Evolutionary conservation across 2,329 filamentous ascomycete species (phyloP).

Genomic region (Trematosphaeria pertusa): DNA sequence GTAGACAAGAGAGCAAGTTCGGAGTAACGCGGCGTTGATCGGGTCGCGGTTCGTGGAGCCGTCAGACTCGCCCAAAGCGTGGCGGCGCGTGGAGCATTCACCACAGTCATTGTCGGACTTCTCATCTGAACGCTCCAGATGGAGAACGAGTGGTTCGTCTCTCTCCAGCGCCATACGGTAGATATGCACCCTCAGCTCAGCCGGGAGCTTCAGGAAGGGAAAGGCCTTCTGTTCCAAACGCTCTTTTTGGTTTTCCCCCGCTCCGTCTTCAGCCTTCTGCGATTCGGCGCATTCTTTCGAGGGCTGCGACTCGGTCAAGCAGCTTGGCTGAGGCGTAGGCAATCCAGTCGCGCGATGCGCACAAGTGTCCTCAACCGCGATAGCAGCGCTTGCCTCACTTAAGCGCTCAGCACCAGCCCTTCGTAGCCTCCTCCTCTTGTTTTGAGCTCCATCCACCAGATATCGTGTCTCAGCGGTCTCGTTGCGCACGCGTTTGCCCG

Average conservation of each 20-base stretch:
- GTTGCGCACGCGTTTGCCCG: neutral
- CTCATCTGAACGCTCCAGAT: conserved; percentile 23
- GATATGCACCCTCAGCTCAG: conserved; percentile 55
- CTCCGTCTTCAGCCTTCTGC: neutral
- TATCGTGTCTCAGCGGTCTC: neutral
- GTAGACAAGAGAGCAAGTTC: conserved; percentile 48
- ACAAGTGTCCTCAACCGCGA: no score
- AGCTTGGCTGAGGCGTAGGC: conserved; percentile 29
- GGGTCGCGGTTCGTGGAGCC: neutral
- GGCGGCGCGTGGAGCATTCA: neutral
- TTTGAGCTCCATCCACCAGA: neutral
- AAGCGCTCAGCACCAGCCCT: no score
- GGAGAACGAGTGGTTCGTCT: conserved; percentile 37
- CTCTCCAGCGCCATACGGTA: conserved; percentile 49
- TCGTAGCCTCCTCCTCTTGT: neutral
- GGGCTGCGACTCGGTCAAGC: conserved; percentile 22
- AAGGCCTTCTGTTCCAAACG: conserved; percentile 26
- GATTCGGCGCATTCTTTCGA: neutral
- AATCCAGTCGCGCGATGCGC: conserved; percentile 9
- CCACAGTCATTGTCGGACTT: conserved; percentile 10
- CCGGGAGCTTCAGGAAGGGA: conserved; percentile 52
- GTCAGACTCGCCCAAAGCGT: neutral
- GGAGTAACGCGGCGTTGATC: conserved; percentile 41
- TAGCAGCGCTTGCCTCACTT: no score
- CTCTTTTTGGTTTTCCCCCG: neutral